Percentiles rank a stretch among this genome's conserved stretches.
phyloP scores from a whole-genome alignment of 106 monocot species.

The Amphibolis antarctica region DNA sequence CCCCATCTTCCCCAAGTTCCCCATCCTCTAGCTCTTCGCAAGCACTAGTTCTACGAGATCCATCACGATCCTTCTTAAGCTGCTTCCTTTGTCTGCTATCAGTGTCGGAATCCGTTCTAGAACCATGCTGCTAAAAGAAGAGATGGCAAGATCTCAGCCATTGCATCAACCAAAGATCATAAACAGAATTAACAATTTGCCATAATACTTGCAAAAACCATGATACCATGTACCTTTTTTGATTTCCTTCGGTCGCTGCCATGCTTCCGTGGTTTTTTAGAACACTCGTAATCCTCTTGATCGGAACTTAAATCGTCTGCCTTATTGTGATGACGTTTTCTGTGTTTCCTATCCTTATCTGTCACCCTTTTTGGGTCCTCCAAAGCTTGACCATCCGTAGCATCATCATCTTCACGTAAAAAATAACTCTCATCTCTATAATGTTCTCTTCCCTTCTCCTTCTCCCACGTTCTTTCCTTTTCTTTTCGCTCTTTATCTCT shows the following conservation, averaged over 20 bases:
- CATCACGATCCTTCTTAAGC: slow-evolving; percentile 77
- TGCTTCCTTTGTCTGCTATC: slow-evolving; percentile 62
- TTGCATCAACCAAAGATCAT: no score
- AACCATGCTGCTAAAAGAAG: slow-evolving; percentile 54
- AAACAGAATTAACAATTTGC: no score
- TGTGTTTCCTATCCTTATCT: slow-evolving; percentile 84
- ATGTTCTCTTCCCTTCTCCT: slow-evolving; percentile 62
- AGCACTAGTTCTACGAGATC: slow-evolving; percentile 47
- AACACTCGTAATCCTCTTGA: slow-evolving; percentile 61
- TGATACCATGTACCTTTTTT: slow-evolving; percentile 43
- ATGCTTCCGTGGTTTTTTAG: slow-evolving; percentile 77
- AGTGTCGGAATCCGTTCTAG: slow-evolving; percentile 57
- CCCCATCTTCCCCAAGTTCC: slow-evolving; percentile 92
- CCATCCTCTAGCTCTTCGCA: slow-evolving; percentile 97
- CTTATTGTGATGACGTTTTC: slow-evolving; percentile 57
- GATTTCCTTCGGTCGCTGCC: slow-evolving; percentile 79
- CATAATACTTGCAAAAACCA: no score
- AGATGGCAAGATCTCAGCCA: no score
- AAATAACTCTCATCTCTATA: slow-evolving; percentile 38
- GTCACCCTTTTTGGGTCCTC: slow-evolving; percentile 61
- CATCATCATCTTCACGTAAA: slow-evolving; percentile 36
- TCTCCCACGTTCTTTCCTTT: slow-evolving; percentile 56
- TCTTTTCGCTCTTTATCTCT: slow-evolving; percentile 42
- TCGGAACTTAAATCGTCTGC: slow-evolving; percentile 71
- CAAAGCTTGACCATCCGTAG: slow-evolving; percentile 22